Conservation (phyloP, 495 filamentous ascomycete genomes). For the Thermochaetoides thermophila region DNA sequence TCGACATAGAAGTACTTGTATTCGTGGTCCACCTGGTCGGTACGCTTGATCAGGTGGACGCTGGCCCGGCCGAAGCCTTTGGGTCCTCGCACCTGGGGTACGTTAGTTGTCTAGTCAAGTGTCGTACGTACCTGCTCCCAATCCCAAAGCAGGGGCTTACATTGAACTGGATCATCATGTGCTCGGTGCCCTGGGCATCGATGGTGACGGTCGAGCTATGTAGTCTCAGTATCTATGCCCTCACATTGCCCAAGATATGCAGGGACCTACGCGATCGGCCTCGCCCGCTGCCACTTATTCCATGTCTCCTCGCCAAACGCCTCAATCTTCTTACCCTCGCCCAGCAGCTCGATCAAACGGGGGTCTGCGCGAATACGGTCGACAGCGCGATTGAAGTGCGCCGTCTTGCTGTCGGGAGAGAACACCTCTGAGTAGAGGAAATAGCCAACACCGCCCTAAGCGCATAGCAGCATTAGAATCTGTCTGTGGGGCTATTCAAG, state of each 20-base stretch:
- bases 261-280: constrained; percentile 60
- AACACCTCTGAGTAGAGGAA: constrained; percentile 80
- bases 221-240: no score
- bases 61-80: constrained; percentile 56
- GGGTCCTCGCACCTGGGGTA: constrained; percentile 62
- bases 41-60: constrained; percentile 56
- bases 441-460: constrained; percentile 57
- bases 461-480: no score
- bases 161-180: constrained; percentile 79
- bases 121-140: not conserved
- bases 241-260: not conserved
- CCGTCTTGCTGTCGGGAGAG: constrained; percentile 67
- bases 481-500: no score
- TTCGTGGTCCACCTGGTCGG: constrained; percentile 49
- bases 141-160: constrained; percentile 28
- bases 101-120: constrained; percentile 7
- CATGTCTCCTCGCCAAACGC: constrained; percentile 73
- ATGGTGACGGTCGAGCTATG: no score
- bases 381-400: constrained; percentile 79
- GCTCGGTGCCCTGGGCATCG: constrained; percentile 63
- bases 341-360: constrained; percentile 58
- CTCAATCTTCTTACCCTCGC: constrained; percentile 55
- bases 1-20: constrained; percentile 75
- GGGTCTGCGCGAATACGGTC: constrained; percentile 60
- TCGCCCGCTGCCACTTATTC: constrained; percentile 71